Base-by-base conservation (phyloP, 345 rosid species). In the Acer saccharum region DNA sequence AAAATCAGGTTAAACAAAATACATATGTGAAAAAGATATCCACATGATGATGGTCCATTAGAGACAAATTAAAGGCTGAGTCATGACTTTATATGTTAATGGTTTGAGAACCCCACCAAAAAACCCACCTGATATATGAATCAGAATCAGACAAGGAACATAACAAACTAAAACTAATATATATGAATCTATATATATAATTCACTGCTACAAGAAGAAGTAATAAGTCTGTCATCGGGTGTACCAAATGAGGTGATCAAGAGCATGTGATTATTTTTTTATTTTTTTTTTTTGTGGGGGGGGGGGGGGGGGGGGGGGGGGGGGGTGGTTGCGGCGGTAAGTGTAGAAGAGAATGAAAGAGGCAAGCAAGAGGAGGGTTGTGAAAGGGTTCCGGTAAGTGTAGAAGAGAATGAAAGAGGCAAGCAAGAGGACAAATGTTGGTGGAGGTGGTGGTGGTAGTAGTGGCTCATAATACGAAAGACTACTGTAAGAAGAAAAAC, bases 371-470 rank as follows among this genome's bases (percentile, higher is more conserved):
- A 79, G 79, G 92, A 88, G n/a, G n/a, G n/a, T 25, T 77, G 74
- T 71, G 75, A 77, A 77, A 60, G 62, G 65, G 66, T 3, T 29
- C 75, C 62, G 18, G 62, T 75, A 58, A 79, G 83, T 77, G 68
- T 77, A 76, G 86, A 77, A 77, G 78, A 85, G 78, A 78, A 72
- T 66, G 72, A 55, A 61, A 68, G 73, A 78, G 81, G 83, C 82
- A 87, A 82, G 83, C 81, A 88, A 82, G 83, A 79, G 79, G 92
- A 88, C 91, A 88, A 84, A 80, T 58, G 70, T 60, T 85, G 86
- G 92, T 91, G 93, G 96, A 80, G 86, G 70, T 81, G 86, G 84
- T 88, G 87, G 77, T 89, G 83, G 77, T 89, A 81, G 60, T 91
- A 88, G 87, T 89, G 95, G 83, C 77, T 88, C 79, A 79, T 81